Base-by-base conservation (phyloP, 495 filamentous ascomycete genomes). In the Coniosporium apollinis region DNA sequence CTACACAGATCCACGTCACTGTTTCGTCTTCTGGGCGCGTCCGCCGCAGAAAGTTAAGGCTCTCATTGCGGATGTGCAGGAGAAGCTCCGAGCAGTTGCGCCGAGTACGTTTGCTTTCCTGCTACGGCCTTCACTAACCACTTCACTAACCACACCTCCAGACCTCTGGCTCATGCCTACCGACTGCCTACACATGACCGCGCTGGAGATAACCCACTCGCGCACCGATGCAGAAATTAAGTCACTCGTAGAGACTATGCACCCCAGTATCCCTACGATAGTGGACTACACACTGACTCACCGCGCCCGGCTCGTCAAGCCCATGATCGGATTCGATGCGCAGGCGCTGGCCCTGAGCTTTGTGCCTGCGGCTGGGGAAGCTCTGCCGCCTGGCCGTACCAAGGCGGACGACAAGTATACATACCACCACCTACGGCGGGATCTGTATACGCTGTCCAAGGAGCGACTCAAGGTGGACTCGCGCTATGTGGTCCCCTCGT, bases 341-440 rank as follows among this genome's bases (percentile, higher is more conserved):
- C 70, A 80, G 3, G 87, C 83, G 2, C 58, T 94, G 21, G 87
- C 89, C 9, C 55, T 94, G 20, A 82, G 76, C 8, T 94, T 92
- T 54, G 52, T 94, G 1, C 86, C 87, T 0, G 79, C 77, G 0
- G 66, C 73, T 2, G 72, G 65, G 11, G 72, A 76, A 49, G 51
- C 45, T 4, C 45, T 55, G 3, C 9, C 24, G 9, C 46, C 58
- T 4, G 41, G 45, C 9, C 32, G 55, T 10, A 43, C 42, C 9
- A 22, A 37, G 0, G 48, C 52, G 11, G 58, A 64, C 5, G 76
- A 82, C 41, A 24, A 19, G 0, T 94, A 82, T 54, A 82, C 79
- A 2, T 96, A 92, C 54, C 87, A 94, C 46, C 86, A 94, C 54
- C 71, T 96, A 4, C 72, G 87, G 1, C 63, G 79, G 2, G 82